Conservation (phyloP, 2,329 filamentous ascomycete species). For the Tolypocladium ophioglossoides region DNA sequence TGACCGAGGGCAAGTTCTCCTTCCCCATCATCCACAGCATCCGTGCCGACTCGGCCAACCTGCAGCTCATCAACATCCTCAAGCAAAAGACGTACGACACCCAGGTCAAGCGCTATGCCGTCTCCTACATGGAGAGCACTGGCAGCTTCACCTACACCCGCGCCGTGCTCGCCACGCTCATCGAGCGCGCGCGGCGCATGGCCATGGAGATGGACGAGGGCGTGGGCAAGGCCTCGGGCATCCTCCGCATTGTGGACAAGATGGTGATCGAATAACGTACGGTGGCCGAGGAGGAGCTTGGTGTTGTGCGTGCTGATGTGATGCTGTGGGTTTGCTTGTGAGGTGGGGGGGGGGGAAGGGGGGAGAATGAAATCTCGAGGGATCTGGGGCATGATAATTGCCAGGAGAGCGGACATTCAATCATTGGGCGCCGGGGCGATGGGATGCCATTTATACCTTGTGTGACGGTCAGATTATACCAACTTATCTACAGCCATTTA, state of each 20-base stretch:
- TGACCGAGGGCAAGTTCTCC: slow-evolving; percentile 95
- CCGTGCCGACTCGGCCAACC: slow-evolving; percentile 59
- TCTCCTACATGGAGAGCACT: slow-evolving; percentile 80
- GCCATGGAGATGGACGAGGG: slow-evolving; percentile 55
- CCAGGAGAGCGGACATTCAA: neutral
- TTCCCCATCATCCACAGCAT: slow-evolving; percentile 95
- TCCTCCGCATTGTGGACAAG: slow-evolving; percentile 59
- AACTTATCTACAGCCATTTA: neutral
- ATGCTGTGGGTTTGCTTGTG: neutral
- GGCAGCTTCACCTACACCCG: slow-evolving; percentile 84
- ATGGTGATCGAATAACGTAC: slow-evolving; percentile 31
- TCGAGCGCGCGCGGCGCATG: slow-evolving; percentile 50
- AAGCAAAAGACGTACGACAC: slow-evolving; percentile 81
- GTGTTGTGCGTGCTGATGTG: neutral
- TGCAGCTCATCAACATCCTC: slow-evolving; percentile 82
- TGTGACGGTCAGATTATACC: neutral
- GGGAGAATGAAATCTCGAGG: neutral
- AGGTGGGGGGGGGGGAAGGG: too few species aligned
- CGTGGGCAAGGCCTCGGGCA: slow-evolving; percentile 41
- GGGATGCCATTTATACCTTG: neutral
- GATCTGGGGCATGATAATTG: neutral
- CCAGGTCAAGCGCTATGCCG: slow-evolving; percentile 84
- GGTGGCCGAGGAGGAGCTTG: neutral
- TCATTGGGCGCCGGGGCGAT: neutral
- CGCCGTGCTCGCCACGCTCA: slow-evolving; percentile 52